Evolutionary conservation across 2,329 filamentous ascomycete species (phyloP).

Genomic region (Neopestalotiopsis sp.): DNA sequence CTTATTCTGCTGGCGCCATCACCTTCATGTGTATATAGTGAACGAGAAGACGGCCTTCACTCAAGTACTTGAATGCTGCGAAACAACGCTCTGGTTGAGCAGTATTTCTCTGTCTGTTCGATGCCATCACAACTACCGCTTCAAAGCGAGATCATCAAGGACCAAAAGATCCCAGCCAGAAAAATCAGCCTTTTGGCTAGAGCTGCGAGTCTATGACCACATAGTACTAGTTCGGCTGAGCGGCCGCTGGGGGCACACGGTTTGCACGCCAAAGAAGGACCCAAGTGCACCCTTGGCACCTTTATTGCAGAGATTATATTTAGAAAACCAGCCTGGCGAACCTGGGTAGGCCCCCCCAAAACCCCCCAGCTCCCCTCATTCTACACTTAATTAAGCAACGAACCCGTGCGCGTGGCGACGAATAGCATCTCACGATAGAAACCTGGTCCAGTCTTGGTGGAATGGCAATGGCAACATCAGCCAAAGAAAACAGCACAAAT

Average conservation of each 20-base stretch:
- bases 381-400: not conserved
- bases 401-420: not conserved
- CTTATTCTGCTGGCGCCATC: not conserved
- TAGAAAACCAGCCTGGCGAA: not conserved
- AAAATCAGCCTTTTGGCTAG: not conserved
- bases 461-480: too few species aligned
- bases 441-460: not conserved
- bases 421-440: not conserved
- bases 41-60: not conserved
- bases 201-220: not conserved
- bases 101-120: not conserved
- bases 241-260: not conserved
- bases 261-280: not conserved
- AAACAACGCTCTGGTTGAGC: not conserved
- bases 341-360: not conserved
- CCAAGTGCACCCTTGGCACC: not conserved
- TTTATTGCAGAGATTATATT: not conserved
- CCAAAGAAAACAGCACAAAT: not conserved
- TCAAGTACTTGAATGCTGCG: not conserved
- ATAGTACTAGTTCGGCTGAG: not conserved
- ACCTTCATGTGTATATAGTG: not conserved
- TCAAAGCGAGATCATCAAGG: not conserved
- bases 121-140: too few species aligned
- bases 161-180: not conserved
- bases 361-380: not conserved